Base-by-base conservation (phyloP, 140 eudicot genomes). In the Senecio squalidus region DNA sequence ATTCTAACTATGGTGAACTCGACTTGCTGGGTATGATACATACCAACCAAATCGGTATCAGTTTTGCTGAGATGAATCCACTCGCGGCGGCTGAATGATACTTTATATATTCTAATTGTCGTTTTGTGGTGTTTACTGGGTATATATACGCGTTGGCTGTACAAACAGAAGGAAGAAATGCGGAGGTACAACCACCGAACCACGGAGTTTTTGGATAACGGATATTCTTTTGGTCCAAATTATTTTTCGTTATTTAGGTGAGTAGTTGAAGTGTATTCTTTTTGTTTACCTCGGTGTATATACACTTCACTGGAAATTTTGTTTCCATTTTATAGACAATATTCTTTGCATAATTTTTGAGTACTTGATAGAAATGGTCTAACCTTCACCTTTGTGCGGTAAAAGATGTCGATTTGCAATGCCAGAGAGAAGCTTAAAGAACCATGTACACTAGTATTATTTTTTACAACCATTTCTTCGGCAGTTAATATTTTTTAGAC, bases 121-220 rank as follows among this genome's bases (percentile, higher is more conserved):
- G 39, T 8, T 11, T 55, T 48, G 27, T 33, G 55, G 46, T 52
- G 36, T 36, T 34, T 58, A 34, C 27, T 44, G 48, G 64, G 57
- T 47, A 53, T 44, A 48, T 40, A 73, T 39, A 68, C 56, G 22
- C 30, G 26, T 46, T 67, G 40, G 66, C 15, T n/a, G 53, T 72
- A 56, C 60, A 64, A 72, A 64, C 38, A 34, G 72, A 55, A 70
- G 51, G 74, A 48, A 71, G 66, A 34, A 45, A 57, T 72, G 47
- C 67, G 56, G 16, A 39, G 66, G 58, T 71, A 55, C 18, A 21
- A 36, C 66, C 28, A 44, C 9, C 13, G 30, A 21, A 36, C 66
- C 28, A 44, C 9, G 20, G 30, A 28, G 20, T 44, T 2, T 27
- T 48, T 21, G 67, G 55, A 33, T 13, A 46, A 46, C 44, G n/a